Conservation (phyloP, 345 rosid genomes). For the Pistacia integerrima region DNA sequence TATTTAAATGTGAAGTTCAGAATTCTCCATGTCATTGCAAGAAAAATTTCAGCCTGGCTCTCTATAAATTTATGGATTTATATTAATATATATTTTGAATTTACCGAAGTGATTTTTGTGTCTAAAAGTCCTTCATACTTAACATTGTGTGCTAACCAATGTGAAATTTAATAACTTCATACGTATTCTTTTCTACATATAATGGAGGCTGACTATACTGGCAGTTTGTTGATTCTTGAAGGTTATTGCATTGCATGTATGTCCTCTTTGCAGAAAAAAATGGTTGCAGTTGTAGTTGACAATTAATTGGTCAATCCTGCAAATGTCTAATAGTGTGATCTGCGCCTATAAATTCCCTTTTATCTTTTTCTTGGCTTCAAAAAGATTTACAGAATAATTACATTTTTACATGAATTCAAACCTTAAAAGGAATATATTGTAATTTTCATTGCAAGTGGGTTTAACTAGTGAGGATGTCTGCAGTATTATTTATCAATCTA, state of each 20-base stretch:
- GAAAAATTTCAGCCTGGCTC: background rate
- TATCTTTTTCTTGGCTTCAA: conserved; percentile 2
- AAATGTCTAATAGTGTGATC: background rate
- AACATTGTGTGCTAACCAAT: background rate
- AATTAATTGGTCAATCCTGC: background rate
- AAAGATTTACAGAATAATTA: background rate
- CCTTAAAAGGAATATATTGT: conserved; percentile 1
- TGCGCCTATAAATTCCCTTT: background rate
- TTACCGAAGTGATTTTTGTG: no score
- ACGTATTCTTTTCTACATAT: background rate
- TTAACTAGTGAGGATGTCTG: conserved; percentile 2
- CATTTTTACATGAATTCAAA: background rate
- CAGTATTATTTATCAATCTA: background rate
- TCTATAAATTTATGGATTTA: background rate
- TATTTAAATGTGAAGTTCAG: background rate
- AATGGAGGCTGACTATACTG: background rate
- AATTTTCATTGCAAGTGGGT: background rate
- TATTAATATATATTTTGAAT: background rate
- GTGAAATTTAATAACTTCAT: background rate
- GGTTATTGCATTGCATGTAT: background rate
- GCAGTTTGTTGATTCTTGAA: background rate
- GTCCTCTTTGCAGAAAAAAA: background rate
- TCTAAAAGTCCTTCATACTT: background rate
- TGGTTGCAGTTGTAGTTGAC: background rate
- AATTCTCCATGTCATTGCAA: background rate